Percentiles rank a stretch among this genome's conserved stretches.
phyloP scores from a whole-genome alignment of 345 rosid genomes.

The Eucalyptus marginata region DNA sequence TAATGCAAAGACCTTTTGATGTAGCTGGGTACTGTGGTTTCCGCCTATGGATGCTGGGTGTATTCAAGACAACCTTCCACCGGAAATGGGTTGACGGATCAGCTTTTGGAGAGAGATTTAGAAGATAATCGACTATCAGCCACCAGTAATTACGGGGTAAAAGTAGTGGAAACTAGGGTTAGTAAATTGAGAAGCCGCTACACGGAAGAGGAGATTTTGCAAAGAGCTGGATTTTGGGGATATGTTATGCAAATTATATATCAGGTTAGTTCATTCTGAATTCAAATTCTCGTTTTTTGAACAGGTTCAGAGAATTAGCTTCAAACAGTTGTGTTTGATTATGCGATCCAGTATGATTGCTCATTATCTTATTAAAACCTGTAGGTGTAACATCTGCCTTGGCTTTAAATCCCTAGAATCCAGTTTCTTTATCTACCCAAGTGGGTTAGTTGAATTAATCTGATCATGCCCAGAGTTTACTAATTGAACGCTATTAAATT shows the following conservation, averaged over 20 bases:
- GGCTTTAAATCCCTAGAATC: background rate
- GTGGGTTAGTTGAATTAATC: background rate
- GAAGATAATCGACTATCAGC: constrained; percentile 3
- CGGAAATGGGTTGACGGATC: constrained; percentile 9
- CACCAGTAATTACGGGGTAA: background rate
- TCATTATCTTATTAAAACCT: background rate
- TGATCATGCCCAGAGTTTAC: background rate
- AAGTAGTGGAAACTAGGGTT: constrained; percentile 3
- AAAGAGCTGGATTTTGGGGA: constrained; percentile 60
- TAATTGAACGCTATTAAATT: background rate
- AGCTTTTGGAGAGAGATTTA: constrained; percentile 2
- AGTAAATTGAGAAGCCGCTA: constrained; percentile 28
- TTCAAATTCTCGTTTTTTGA: background rate
- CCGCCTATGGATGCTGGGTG: constrained; percentile 70
- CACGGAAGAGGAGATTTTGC: constrained; percentile 22
- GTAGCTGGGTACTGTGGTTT: constrained; percentile 57
- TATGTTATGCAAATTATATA: constrained; percentile 59
- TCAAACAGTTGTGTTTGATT: background rate
- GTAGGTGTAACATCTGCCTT: background rate
- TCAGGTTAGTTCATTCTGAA: constrained; percentile 32
- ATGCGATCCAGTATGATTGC: background rate
- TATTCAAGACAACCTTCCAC: constrained; percentile 1
- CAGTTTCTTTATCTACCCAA: background rate
- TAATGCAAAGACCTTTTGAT: background rate
- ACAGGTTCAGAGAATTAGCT: background rate